Conservation (phyloP, 2,329 filamentous ascomycete species). For the Cercospora nicotianae region DNA sequence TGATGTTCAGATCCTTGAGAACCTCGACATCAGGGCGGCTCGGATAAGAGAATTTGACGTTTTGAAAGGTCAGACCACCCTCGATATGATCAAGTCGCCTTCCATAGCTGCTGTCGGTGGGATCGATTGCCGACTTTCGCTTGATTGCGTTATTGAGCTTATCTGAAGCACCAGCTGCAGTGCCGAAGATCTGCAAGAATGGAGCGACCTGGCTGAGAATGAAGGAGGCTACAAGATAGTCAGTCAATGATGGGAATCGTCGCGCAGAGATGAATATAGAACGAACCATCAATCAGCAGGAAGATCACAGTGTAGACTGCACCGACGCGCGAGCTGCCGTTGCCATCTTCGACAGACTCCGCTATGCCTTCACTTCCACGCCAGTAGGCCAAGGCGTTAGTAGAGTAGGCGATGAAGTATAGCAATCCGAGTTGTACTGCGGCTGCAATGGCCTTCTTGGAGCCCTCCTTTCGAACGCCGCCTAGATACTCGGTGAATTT, state of each 20-base stretch:
- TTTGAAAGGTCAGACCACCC: not conserved
- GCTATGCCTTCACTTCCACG: conserved; percentile 61
- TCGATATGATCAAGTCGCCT: not conserved
- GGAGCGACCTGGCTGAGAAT: not conserved
- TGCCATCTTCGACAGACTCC: conserved; percentile 38
- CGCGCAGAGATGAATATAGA: not conserved
- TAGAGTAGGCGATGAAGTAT: conserved; percentile 68
- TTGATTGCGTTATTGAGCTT: not conserved
- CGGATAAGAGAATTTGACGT: not conserved
- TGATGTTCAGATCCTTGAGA: not conserved
- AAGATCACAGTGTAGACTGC: conserved; percentile 58
- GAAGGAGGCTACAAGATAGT: not conserved
- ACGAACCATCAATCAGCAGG: conserved; percentile 51
- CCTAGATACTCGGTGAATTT: conserved; percentile 58
- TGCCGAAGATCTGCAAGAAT: not conserved
- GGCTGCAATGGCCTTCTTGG: conserved; percentile 59
- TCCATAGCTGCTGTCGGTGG: not conserved
- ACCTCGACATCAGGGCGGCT: not conserved
- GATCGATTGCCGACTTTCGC: not conserved
- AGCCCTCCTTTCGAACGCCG: conserved; percentile 52
- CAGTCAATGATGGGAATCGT: not conserved
- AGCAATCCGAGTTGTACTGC: conserved; percentile 61
- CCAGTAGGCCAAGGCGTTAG: conserved; percentile 68
- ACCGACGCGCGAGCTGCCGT: conserved; percentile 38
- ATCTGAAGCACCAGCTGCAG: not conserved